Base-by-base conservation (phyloP, 768 basidiomycete genomes). In the Mycena capillaripes region DNA sequence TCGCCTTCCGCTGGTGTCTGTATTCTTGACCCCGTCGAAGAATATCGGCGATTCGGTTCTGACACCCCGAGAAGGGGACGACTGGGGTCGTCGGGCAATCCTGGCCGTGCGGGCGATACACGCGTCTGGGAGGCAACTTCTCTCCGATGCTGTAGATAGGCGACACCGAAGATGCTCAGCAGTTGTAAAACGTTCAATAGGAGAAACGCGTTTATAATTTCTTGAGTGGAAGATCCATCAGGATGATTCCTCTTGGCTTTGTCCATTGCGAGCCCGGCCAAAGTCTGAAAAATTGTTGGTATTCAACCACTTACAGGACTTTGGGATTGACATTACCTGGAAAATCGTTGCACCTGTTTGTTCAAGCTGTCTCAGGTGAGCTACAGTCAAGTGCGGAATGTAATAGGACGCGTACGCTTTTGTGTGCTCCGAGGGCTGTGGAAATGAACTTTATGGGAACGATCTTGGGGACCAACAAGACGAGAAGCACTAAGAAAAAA, bases 351-450 rank as follows among this genome's bases (percentile, higher is more conserved):
- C 89, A 2, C 93, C 93, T 2, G 91, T 89, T 79, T 93, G 90
- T 78, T 95, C 94, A 69, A 95, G 83, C 93, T 94, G 14, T 52
- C 4, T 29, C 53, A n/a, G 57, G 50, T 46, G 14, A 71, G 38
- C 68, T 25, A 9, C 38, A 58, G 34, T 1, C 46, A 38, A 34
- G 8, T 14, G 25, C 34, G 10, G 23, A 46, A 30, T 14, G 4
- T n/a, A 57, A 12, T 2, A 16, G n/a, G 19, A 36, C 4, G 81
- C 91, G 72, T 82, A 94, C 94, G 78, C 91, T 90, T 79, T 95
- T 95, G 78, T 95, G 93, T 9, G 91, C 90, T 1, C 93, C 94
- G 0, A 95, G 84, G 6, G 92, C 93, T 1, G 94, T 95, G 2
- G 92, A 92, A 53, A 95, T 89, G 79, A 92, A 95, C 78, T 92